These are phyloP conservation scores for Scolecobasidium constrictum DNA, from an alignment of 2,329 filamentous ascomycete species.

Conservation along the genomic window DNA sequence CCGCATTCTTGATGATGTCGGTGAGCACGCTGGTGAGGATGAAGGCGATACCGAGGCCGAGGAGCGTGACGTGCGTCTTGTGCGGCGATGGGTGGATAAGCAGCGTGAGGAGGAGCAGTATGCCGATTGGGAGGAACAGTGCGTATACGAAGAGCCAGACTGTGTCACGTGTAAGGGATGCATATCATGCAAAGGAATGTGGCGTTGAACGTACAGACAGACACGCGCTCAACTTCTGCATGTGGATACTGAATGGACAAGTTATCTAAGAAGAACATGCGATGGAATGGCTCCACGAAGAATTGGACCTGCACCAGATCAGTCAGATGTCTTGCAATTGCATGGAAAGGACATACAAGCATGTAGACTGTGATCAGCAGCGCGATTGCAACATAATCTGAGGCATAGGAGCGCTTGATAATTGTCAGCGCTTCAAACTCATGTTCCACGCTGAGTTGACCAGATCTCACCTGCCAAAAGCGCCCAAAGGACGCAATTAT, in stretches of 20 bases:
- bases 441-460: neutral
- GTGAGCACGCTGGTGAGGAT: slow-evolving; percentile 74
- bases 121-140: slow-evolving; percentile 55
- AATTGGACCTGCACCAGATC: slow-evolving; percentile 46
- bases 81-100: slow-evolving; percentile 53
- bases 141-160: slow-evolving; percentile 72
- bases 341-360: slow-evolving; percentile 33
- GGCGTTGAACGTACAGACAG: slow-evolving; percentile 59
- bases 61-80: slow-evolving; percentile 75
- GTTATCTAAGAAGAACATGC: slow-evolving; percentile 86
- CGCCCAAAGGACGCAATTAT: neutral
- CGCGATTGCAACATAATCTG: slow-evolving; percentile 74
- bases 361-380: slow-evolving; percentile 60
- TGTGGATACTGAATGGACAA: slow-evolving; percentile 77
- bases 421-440: slow-evolving; percentile 9
- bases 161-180: slow-evolving; percentile 29
- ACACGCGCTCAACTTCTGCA: slow-evolving; percentile 71
- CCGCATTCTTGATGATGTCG: slow-evolving; percentile 80
- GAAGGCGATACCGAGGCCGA: slow-evolving; percentile 67
- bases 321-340: slow-evolving; percentile 3
- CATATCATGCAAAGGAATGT: neutral
- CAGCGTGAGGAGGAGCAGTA: slow-evolving; percentile 57
- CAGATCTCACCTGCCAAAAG: neutral
- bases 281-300: slow-evolving; percentile 76
- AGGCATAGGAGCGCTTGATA: slow-evolving; percentile 64